Conservation (phyloP, 139 green algal species). For the Coccomyxa sp. region DNA sequence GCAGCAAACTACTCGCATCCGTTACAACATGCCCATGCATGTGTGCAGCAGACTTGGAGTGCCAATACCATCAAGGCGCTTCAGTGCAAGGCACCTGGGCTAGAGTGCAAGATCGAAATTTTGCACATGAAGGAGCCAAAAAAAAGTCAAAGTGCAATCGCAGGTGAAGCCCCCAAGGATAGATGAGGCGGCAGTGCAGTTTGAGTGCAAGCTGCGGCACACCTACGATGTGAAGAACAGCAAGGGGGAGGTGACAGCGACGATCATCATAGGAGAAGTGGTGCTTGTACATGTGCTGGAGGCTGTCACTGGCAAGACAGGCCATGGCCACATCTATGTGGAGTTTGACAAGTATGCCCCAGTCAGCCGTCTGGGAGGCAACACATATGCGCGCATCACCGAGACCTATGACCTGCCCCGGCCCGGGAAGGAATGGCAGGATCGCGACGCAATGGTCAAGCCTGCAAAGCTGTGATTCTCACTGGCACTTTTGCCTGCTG, state of each 20-base stretch:
- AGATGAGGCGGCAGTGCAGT: constrained; percentile 75
- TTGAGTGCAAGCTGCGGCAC: constrained; percentile 81
- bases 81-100: too few relatives aligned
- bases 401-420: constrained; percentile 74
- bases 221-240: constrained; percentile 56
- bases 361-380: constrained; percentile 68
- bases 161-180: constrained; percentile 78
- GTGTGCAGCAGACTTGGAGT: too few relatives aligned
- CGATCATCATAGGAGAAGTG: constrained; percentile 82
- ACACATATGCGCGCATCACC: constrained; percentile 58
- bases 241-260: constrained; percentile 39
- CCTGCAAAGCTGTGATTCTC: too few relatives aligned
- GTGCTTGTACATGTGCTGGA: constrained; percentile 76
- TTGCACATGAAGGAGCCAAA: too few relatives aligned
- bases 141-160: not conserved
- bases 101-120: too few relatives aligned
- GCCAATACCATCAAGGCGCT: too few relatives aligned
- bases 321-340: constrained; percentile 60
- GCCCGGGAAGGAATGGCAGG: constrained; percentile 41
- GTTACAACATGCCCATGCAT: too few relatives aligned
- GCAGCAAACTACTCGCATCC: too few relatives aligned
- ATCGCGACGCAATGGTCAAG: not conserved
- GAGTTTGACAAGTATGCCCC: constrained; percentile 49
- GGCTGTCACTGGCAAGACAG: constrained; percentile 41
- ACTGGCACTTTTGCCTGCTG: too few relatives aligned